Evolutionary conservation across 495 filamentous ascomycete species (phyloP), one percentile per base, ranked within the genome.

Genomic region (Massariosphaeria phaeospora): DNA sequence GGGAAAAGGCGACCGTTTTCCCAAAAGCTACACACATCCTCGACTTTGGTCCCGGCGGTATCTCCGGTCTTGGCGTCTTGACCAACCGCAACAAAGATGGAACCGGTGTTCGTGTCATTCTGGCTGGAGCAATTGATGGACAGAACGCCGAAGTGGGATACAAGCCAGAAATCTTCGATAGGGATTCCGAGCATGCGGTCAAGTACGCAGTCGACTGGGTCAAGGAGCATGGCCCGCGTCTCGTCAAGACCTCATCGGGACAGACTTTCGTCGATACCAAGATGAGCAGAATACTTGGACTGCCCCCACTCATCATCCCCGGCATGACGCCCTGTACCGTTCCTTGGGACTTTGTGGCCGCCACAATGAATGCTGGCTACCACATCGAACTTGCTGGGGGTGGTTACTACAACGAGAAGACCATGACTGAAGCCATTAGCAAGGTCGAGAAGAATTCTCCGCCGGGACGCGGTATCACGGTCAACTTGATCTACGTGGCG

Each of bases 1-100:
- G 93, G 93, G 91, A 95, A 69, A 84, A 86, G 61, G 89, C 93
- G 17, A 96, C 91, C 11, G 77, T 84, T 30, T 96, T 96, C 75
- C 83, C 88, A 2, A 73, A 77, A 2, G 93, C 93, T 10, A 95
- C 93, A 2, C 93, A 98, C 68, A 86, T 97, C 42, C 70, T 97
- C 55, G 93, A 97, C 71, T 97, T 98, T 59, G 93, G 93, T 20
- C 93, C 93, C 11, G 93, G 93, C 59, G 93, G 93, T 27, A 91
- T 95, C 60, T 96, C 93, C 27, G 93, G 93, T 30, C 84, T 98
- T 40, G 93, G 93, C 52, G 87, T 95, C n/a, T 75, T 98, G 40
- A 98, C 91, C 18, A 95, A 95, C 76, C 85, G 91, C 27, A 98
- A 94, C 78, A 98, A 96, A 74, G 91, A 98, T 62, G 93, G 93